A percentile compares a stretch with the other conserved stretches of the same genome.
Conservation (phyloP, 352 stramenopile genomes). For the Globisporangium mamillatum region DNA sequence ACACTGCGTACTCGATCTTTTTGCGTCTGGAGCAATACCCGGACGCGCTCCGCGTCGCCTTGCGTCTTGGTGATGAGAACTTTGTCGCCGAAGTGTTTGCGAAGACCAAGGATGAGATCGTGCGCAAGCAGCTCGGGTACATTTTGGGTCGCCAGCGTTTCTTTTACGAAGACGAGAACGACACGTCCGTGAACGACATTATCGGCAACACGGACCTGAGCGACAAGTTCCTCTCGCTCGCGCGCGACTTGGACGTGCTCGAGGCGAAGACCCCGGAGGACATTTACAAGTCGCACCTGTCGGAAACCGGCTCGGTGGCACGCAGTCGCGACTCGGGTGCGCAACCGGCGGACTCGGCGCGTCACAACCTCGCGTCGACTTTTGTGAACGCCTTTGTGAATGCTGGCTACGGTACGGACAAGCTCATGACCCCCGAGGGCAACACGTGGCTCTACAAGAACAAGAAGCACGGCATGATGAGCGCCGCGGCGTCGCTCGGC, state of each 20-base stretch:
- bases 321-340: conserved; percentile 63
- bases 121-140: conserved; percentile 93
- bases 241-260: conserved; percentile 96
- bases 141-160: conserved; percentile 94
- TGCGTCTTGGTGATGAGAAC: conserved; percentile 88
- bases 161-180: conserved; percentile 93
- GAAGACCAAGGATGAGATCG: conserved; percentile 62
- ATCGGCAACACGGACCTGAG: conserved; percentile 97
- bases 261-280: conserved; percentile 97
- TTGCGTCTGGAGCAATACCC: conserved; percentile 91
- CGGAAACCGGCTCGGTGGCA: conserved; percentile 90
- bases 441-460: conserved; percentile 99
- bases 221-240: conserved; percentile 96
- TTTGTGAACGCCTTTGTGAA: conserved; percentile 99
- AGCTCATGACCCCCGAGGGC: conserved; percentile 91
- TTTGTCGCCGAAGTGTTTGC: conserved; percentile 77
- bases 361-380: conserved; percentile 98
- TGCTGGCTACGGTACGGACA: conserved; percentile 97
- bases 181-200: conserved; percentile 89
- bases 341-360: conserved; percentile 93
- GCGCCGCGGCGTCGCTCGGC: conserved; percentile 95
- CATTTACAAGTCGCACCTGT: conserved; percentile 99
- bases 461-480: conserved; percentile 99
- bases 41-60: conserved; percentile 96
- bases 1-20: conserved; percentile 95